Evolutionary conservation across 2,329 filamentous ascomycete genomes (phyloP), one percentile per base, ranked within the genome.

Genomic region (Exophiala dermatitidis): DNA sequence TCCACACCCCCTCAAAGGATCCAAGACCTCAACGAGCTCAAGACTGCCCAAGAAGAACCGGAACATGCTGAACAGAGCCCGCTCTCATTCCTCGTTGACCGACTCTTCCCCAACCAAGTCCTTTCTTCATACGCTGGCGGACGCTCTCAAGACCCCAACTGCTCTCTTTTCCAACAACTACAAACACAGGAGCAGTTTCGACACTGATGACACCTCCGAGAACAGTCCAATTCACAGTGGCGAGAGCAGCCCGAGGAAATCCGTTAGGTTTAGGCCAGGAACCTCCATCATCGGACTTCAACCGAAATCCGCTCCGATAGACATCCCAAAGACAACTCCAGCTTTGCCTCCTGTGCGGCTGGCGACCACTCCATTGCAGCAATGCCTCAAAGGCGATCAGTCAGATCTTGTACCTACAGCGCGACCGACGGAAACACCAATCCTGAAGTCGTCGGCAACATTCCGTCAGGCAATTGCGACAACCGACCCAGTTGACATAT

Each of bases 81-180:
- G 10, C 3, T 57, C 54, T 8, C 46, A 53, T 10, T 43, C 43
- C 7, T 54, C 47, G n/a, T 41, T 48, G 26, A 42, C 45, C n/a
- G 45, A 53, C 37, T 12, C 44, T 8, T 38, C 46, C n/a, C 49
- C 55, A 2, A 31, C 56, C 4, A 57, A 49, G 36, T 56, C 46
- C 29, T 56, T 57, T 31, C 52, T 60, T 29, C 55, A 59, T 26
- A 31, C 51, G n/a, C 10, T 59, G 42, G 57, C 54, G 9, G 48
- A 54, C 30, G 52, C 48, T 6, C 54, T 56, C 33, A 52, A 48
- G 29, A 54, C 56, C 19, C 52, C 50, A 12, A 37, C 56, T 9
- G 34, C 52, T 12, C 31, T 61, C 32, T 61, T 58, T 38, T 56
- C 58, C 54, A 54, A 57, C 40, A 50, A 57, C 26, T 44, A 48